These are phyloP conservation scores for Arthrobotrys entomopaga DNA, from an alignment of 2,329 filamentous ascomycete species.

Conservation along the genomic window DNA sequence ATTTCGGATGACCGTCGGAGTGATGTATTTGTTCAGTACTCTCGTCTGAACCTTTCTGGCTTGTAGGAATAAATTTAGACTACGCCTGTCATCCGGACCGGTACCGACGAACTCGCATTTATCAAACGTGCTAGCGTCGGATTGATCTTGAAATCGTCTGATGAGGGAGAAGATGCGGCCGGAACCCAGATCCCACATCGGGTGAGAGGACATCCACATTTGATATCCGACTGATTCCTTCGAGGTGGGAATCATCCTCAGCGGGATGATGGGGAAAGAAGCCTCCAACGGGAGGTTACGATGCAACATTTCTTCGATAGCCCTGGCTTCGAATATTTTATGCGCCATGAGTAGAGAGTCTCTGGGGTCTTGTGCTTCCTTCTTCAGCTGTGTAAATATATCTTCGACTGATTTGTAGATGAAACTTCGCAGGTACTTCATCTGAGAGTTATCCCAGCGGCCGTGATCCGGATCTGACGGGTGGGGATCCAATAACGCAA, in stretches of 20 bases:
- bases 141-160: neutral
- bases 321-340: constrained; percentile 1
- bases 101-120: neutral
- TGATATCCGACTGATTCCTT: no score
- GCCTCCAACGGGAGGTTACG: neutral
- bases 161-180: neutral
- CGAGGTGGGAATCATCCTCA: neutral
- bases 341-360: neutral
- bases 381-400: neutral
- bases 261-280: neutral
- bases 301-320: constrained; percentile 9
- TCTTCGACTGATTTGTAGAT: neutral
- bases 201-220: neutral
- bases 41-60: neutral
- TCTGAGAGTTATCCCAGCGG: neutral
- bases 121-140: neutral
- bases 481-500: neutral
- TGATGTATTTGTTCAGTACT: neutral
- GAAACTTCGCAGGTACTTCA: neutral
- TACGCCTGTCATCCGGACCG: neutral
- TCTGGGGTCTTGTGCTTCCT: neutral
- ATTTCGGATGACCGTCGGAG: neutral
- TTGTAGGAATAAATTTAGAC: neutral
- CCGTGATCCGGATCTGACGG: neutral
- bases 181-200: neutral